Percentiles rank a stretch among this genome's conserved stretches.
Evolutionary conservation across 257 asterid species (phyloP).

Genomic region (Scutellaria barbata): DNA sequence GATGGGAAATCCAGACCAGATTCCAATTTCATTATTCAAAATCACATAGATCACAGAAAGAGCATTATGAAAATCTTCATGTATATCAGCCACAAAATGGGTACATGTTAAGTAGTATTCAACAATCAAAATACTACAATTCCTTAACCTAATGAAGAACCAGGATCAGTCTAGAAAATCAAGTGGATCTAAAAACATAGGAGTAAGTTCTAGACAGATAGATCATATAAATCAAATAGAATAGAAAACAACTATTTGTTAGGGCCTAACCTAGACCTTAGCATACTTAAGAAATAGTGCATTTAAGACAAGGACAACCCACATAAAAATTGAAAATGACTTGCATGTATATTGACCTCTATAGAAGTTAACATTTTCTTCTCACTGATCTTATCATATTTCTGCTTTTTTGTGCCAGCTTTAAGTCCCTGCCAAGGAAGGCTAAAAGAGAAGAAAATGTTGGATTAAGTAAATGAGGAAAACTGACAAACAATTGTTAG

Average conservation of each 20-base stretch:
- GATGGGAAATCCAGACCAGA: slow-evolving; percentile 24
- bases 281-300: slow-evolving; percentile 24
- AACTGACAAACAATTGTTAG: background rate
- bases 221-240: slow-evolving; percentile 24
- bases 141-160: slow-evolving; percentile 3
- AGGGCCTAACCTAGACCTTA: slow-evolving; percentile 6
- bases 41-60: background rate
- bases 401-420: slow-evolving; percentile 98
- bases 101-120: slow-evolving; percentile 10
- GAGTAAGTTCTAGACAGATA: background rate
- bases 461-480: slow-evolving; percentile 10
- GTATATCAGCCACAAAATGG: slow-evolving; percentile 4
- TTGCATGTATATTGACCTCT: slow-evolving; percentile 61
- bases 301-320: slow-evolving; percentile 27
- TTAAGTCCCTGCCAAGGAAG: slow-evolving; percentile 98
- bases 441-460: slow-evolving; percentile 47
- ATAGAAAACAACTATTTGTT: background rate
- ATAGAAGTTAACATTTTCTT: slow-evolving; percentile 90
- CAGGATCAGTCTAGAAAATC: slow-evolving; percentile 20
- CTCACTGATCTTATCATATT: slow-evolving; percentile 95
- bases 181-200: slow-evolving; percentile 5
- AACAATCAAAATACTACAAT: slow-evolving; percentile 2
- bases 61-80: slow-evolving; percentile 1
- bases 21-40: background rate
- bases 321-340: slow-evolving; percentile 23